Conservation (phyloP, 805 yeast genomes). For the Teunomyces kruisii region DNA sequence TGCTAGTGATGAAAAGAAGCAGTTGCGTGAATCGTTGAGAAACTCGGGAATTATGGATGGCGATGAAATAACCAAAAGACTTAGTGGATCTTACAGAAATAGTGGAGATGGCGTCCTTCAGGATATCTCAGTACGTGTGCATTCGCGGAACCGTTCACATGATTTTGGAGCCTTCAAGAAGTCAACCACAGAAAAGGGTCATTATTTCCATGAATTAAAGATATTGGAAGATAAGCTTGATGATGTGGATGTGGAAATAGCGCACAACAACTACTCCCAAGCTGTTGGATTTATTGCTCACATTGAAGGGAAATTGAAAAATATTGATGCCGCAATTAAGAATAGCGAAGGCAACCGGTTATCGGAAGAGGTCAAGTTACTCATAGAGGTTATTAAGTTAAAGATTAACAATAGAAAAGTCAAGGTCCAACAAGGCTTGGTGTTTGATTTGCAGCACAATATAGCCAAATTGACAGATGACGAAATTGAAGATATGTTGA, state of each 20-base stretch:
- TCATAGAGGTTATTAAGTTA: conserved; percentile 42
- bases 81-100: conserved; percentile 26
- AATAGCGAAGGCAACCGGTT: conserved; percentile 11
- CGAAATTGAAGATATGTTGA: conserved; percentile 34
- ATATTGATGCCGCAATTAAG: conserved; percentile 26
- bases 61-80: conserved; percentile 29
- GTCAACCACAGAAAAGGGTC: conserved; percentile 22
- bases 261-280: conserved; percentile 54
- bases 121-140: conserved; percentile 60
- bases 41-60: conserved; percentile 51
- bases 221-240: conserved; percentile 61
- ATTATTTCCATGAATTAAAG: conserved; percentile 47
- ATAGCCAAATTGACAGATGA: conserved; percentile 28
- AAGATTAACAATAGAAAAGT: conserved; percentile 39
- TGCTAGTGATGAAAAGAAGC: conserved; percentile 36
- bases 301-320: conserved; percentile 32
- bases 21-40: conserved; percentile 44
- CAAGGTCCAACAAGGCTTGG: conserved; percentile 35
- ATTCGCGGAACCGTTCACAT: conserved; percentile 54
- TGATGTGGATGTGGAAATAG: conserved; percentile 65
- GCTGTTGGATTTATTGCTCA: conserved; percentile 43
- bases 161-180: conserved; percentile 32
- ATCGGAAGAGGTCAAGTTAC: conserved; percentile 25
- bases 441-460: conserved; percentile 38
- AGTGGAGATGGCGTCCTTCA: conserved; percentile 49